A percentile compares a stretch with the other conserved stretches of the same genome.
phyloP scores from a whole-genome alignment of 768 basidiomycete genomes.

The Sarcomyxa edulis region DNA sequence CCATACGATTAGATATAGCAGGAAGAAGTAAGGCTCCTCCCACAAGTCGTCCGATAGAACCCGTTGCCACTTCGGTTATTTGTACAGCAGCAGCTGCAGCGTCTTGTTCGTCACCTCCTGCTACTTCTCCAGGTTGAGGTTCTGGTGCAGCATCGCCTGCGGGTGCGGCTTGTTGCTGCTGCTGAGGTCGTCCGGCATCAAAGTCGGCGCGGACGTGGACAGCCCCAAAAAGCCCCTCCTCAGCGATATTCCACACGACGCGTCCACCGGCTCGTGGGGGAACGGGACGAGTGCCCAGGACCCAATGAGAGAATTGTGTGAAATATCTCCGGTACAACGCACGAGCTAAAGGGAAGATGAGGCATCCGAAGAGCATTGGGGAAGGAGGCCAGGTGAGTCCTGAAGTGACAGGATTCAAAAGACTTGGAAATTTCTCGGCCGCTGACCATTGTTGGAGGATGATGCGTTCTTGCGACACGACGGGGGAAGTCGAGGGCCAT shows the following conservation, averaged over 20 bases:
- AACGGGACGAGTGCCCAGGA: conserved; percentile 34
- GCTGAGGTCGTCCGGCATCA: conserved; percentile 3
- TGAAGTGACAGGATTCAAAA: conserved; percentile 17
- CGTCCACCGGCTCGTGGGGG: conserved; percentile 16
- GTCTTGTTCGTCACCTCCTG: conserved; percentile 31
- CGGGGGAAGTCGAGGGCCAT: conserved; percentile 37
- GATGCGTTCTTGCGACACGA: conserved; percentile 22
- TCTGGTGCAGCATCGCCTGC: conserved; percentile 15
- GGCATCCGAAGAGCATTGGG: conserved; percentile 47
- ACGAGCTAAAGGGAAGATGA: conserved; percentile 45
- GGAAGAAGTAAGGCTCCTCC: conserved; percentile 70
- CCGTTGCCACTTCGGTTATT: conserved; percentile 50
- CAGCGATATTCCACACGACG: conserved; percentile 12
- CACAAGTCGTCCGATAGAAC: conserved; percentile 59
- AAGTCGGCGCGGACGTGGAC: conserved; percentile 10
- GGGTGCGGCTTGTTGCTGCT: conserved; percentile 12
- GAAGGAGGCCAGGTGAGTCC: conserved; percentile 51
- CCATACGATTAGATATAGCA: conserved; percentile 62
- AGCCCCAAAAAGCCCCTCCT: conserved; percentile 7
- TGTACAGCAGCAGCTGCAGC: conserved; percentile 51
- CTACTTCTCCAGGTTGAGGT: conserved; percentile 8
- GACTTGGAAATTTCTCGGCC: conserved; percentile 24
- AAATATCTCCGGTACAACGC: conserved; percentile 37
- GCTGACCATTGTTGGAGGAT: conserved; percentile 26
- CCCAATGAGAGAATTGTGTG: conserved; percentile 32